Evolutionary conservation across 495 filamentous ascomycete species (phyloP), one percentile per base, ranked within the genome.

Genomic region (Penicillium tannophilum): DNA sequence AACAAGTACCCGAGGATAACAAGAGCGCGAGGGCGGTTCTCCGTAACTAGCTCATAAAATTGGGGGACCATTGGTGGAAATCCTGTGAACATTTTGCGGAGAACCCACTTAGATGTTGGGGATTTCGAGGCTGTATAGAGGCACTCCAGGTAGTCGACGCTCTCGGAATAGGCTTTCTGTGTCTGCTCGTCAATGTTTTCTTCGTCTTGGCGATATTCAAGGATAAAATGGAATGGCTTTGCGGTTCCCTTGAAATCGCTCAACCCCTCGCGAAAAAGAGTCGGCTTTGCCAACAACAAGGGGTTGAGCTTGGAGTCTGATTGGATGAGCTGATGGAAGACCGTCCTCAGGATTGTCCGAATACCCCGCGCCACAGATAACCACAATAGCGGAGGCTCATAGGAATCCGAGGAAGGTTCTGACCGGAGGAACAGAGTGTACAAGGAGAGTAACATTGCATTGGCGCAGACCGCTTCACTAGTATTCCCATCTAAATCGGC

Each of bases 1-100:
- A 79, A 81, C 47, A 66, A 71, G 58, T 79, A 71, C 2, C 69
- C 76, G 8, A 81, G 52, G 12, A 68, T 68, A 2, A 60, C 52
- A 9, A 68, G 58, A 5, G 76, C 75, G 14, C 76, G 71, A 3
- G 76, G 76, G 12, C 63, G 58, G 33, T 50, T 59, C 58, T 71
- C 64, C 17, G 63, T 55, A 19, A 79, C 64, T n/a, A 75, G 52
- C 1, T 69, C 60, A 44, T 74, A 58, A 48, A 74, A 81, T 12
- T 50, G 45, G 12, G 68, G 70, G 4, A 71, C 59, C 6, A 75
- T 28, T 30, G 74, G 71, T 8, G 76, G 74, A 53, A 81, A 79
- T 2, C 67, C 58, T 24, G 63, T 62, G 35, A 78, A 54, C 41
- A 74, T 64, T 20, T 75, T 62, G 36, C 67, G 68, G 19, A 73